Evolutionary conservation across 139 green algal species (phyloP), one percentile per base, ranked within the genome.

Genomic region (Pleodorina starrii): DNA sequence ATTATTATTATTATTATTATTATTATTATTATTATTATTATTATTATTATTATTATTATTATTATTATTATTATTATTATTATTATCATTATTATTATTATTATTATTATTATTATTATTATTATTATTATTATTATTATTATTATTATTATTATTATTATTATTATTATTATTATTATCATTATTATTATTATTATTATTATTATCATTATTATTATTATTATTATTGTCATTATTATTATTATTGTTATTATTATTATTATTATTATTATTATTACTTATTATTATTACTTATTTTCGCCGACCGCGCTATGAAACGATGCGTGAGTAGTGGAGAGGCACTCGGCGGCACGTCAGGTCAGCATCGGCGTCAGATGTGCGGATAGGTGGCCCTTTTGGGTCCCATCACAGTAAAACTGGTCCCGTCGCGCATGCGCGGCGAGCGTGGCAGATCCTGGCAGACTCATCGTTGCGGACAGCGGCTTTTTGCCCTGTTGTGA

Each of bases 111-210:
- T 43, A 77, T 77, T 43, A 77, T 77, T 43, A 77, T 77, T 43
- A 77, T 77, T 43, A 77, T 77, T 43, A 77, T 77, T 43, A 77
- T 77, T 43, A 77, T 77, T 43, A 77, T 43, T 43, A 77, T 77
- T 43, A 77, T 43, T 43, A 77, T 77, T 43, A 77, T 77, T 43
- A 77, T 77, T 43, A 77, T 77, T 43, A 77, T 77, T 43, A 77
- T 77, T 43, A 77, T 77, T 43, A 77, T 77, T 43, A 77, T 77
- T 43, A 77, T 77, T 43, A 77, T 77, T 43, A 77, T 77, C 21
- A 77, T 77, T 43, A 77, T 77, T 43, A 77, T 77, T 43, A 77
- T 77, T 43, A 77, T 77, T 43, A 77, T 77, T 43, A 77, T 77
- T 43, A 77, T 77, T 43, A 77, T 77, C 21, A 77, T 77, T 43